Percentiles rank a stretch among this genome's conserved stretches.
Evolutionary conservation across 1,139 yeast species (phyloP).

Genomic region (Zygosaccharomyces sapae): DNA sequence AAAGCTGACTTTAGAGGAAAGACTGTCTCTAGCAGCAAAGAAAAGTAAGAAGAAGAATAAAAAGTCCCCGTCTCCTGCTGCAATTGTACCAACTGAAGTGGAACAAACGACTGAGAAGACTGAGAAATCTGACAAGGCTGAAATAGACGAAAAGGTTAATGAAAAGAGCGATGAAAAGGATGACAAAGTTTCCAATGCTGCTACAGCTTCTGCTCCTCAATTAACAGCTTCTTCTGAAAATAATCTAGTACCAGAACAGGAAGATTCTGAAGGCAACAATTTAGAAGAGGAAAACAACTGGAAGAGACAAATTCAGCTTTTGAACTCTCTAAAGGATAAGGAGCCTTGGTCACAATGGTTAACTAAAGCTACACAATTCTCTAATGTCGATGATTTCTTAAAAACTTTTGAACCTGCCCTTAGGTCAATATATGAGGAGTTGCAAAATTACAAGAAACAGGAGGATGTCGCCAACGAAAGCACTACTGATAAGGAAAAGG

Average conservation of each 20-base stretch:
- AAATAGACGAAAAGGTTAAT: slow-evolving; percentile 18
- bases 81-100: slow-evolving; percentile 2
- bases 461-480: slow-evolving; percentile 11
- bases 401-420: slow-evolving; percentile 23
- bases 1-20: slow-evolving; percentile 67
- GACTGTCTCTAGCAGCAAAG: slow-evolving; percentile 77
- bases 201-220: too few species aligned
- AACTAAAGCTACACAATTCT: slow-evolving; percentile 21
- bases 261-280: not conserved
- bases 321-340: slow-evolving; percentile 1
- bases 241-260: too few species aligned
- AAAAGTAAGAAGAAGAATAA: slow-evolving; percentile 33
- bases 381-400: slow-evolving; percentile 23
- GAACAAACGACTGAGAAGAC: slow-evolving; percentile 13
- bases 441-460: slow-evolving; percentile 16
- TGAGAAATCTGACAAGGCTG: slow-evolving; percentile 13
- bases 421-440: slow-evolving; percentile 9
- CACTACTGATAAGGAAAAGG: slow-evolving; percentile 32
- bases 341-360: slow-evolving; percentile 18
- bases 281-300: slow-evolving; percentile 15
- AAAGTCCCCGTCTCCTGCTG: slow-evolving; percentile 15
- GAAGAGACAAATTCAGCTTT: not conserved
- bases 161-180: slow-evolving; percentile 4
- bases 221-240: not conserved
- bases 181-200: not conserved